Evolutionary conservation across 2,329 filamentous ascomycete species (phyloP), one percentile per base, ranked within the genome.

Genomic region (Arthrinium phaeospermum): DNA sequence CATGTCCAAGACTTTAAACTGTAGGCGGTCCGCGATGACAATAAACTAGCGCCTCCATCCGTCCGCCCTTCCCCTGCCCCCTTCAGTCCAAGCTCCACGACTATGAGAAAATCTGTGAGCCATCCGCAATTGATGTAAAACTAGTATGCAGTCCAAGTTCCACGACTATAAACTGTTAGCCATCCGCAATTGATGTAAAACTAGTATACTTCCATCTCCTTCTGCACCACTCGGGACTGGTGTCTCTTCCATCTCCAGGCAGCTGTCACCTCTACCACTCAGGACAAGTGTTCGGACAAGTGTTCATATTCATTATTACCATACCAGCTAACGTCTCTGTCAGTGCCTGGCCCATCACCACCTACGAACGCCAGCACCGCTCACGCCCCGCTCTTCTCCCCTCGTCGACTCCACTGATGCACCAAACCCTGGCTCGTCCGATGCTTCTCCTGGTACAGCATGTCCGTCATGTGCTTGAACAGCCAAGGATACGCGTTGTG

Each of bases 401-500:
- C 27, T n/a, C 71, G 71, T 8, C 71, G 70, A 19, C 72, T 76
- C 79, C 79, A 80, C 68, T 80, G 78, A 49, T 80, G 79, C 1
- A 73, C 53, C 14, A 79, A 13, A 4, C 53, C 71, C 71, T 75
- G 74, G 41, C 70, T 71, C 4, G 67, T 73, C 30, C 79, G 73
- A 12, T 70, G 73, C 80, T 90, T 91, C 85, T 93, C 91, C 68
- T 89, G 86, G 75, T 85, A 92, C 76, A 93, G 76, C 74, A 86
- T 85, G 76, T 86, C 86, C 0, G 89, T 91, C 78, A 93, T 77
- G 79, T 91, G 88, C 82, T 88, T 90, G 78, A 92, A 92, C 76
- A 92, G 76, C 75, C 88, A 93, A 30, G 79, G 80, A 4, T 80
- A 84, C 0, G 86, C 89, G 0, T 87, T 86, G 71, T 92, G 85